Evolutionary conservation across 345 rosid species (phyloP).

Genomic region (Sisymbrium irio): DNA sequence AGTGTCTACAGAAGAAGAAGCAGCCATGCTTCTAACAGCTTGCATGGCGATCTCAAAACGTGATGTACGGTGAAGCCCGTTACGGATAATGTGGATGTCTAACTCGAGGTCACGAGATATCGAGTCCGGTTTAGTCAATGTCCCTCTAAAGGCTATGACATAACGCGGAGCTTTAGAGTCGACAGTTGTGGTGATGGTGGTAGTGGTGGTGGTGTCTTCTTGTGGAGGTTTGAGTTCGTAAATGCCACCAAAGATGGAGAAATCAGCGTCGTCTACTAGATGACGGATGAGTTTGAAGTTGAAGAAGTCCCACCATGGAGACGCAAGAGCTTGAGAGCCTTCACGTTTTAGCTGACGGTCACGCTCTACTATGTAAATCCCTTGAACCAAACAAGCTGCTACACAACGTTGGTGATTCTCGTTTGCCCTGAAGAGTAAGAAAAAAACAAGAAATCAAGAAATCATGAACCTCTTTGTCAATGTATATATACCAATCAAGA

Average conservation of each 20-base stretch:
- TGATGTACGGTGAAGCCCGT: constrained; percentile 59
- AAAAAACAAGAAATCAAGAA: background rate
- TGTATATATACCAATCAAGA: background rate
- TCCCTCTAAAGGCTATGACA: constrained; percentile 82
- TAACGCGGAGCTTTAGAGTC: constrained; percentile 43
- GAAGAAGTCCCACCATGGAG: constrained; percentile 78
- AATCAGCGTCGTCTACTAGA: constrained; percentile 67
- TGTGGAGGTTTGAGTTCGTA: constrained; percentile 52
- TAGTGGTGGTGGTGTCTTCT: background rate
- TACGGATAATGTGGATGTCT: constrained; percentile 54
- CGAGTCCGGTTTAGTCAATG: constrained; percentile 62
- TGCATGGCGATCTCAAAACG: constrained; percentile 70
- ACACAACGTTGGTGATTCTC: constrained; percentile 55
- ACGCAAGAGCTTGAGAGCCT: constrained; percentile 46
- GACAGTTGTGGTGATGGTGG: background rate
- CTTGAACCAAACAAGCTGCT: constrained; percentile 68
- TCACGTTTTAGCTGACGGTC: constrained; percentile 63
- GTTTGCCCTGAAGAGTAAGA: constrained; percentile 35
- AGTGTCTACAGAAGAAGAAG: constrained; percentile 47
- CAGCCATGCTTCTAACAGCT: constrained; percentile 60
- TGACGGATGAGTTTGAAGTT: constrained; percentile 50
- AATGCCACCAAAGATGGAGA: constrained; percentile 76
- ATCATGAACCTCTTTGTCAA: too few species aligned
- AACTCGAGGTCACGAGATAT: constrained; percentile 59
- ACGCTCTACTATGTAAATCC: constrained; percentile 55